phyloP scores from a whole-genome alignment of 2,329 filamentous ascomycete genomes.

The Venturia effusa region DNA sequence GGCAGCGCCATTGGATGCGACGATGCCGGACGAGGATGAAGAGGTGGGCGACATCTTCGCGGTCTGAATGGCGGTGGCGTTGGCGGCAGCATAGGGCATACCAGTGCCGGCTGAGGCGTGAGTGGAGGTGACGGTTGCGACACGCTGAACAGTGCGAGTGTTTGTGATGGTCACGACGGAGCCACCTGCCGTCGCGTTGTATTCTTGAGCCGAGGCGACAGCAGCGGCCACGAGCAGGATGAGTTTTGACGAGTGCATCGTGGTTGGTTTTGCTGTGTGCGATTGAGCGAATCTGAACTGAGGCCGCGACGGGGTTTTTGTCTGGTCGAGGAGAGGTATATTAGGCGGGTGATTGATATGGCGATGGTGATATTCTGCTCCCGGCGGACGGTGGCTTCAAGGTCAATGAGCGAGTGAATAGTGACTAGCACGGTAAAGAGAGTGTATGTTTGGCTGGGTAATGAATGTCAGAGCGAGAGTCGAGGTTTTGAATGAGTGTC shows the following conservation, averaged over 20 bases:
- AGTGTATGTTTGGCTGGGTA: neutral
- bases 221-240: neutral
- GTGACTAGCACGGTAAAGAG: neutral
- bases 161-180: neutral
- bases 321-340: neutral
- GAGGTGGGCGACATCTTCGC: neutral
- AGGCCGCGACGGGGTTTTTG: neutral
- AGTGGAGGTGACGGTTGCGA: conserved; percentile 5
- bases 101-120: neutral
- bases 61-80: neutral
- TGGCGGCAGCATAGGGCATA: neutral
- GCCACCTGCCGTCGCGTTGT: neutral
- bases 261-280: neutral
- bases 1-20: neutral
- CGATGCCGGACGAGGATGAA: neutral
- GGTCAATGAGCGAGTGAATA: neutral
- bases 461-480: neutral
- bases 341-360: neutral
- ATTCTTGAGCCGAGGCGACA: neutral
- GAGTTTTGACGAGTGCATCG: neutral
- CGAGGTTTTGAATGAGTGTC: neutral
- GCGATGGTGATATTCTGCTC: neutral
- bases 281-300: neutral
- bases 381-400: neutral
- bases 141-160: conserved; percentile 7